These are phyloP conservation scores for Lentinus brumalis DNA, from an alignment of 768 basidiomycete genomes.

Conservation along the genomic window DNA sequence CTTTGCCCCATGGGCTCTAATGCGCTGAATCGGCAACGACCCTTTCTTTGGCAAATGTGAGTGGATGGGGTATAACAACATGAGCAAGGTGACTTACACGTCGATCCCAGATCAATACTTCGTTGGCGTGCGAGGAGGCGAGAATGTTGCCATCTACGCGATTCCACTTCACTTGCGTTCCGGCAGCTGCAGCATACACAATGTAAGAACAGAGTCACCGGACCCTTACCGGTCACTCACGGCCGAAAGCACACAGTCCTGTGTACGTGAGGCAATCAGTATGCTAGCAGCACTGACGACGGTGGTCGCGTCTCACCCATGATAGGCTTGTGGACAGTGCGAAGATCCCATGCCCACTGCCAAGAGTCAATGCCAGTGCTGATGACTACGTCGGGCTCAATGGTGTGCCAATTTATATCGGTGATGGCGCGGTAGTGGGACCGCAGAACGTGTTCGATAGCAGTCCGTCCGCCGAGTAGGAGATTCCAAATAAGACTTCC, in stretches of 20 bases:
- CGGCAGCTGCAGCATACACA: slow-evolving; percentile 55
- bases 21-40: slow-evolving; percentile 72
- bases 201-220: neutral
- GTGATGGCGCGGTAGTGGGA: slow-evolving; percentile 96
- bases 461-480: slow-evolving; percentile 67
- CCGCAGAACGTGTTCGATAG: slow-evolving; percentile 82
- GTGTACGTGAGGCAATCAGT: neutral
- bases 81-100: slow-evolving; percentile 53
- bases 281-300: neutral
- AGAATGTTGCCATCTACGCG: slow-evolving; percentile 81
- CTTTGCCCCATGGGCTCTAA: slow-evolving; percentile 84
- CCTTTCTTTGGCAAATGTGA: slow-evolving; percentile 67
- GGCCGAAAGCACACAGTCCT: slow-evolving; percentile 63
- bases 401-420: slow-evolving; percentile 96
- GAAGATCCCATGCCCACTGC: slow-evolving; percentile 93
- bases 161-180: slow-evolving; percentile 98
- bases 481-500: slow-evolving; percentile 91
- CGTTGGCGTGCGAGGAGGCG: slow-evolving; percentile 86
- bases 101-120: slow-evolving; percentile 93
- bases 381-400: slow-evolving; percentile 80
- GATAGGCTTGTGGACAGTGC: slow-evolving; percentile 56
- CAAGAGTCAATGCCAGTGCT: slow-evolving; percentile 94
- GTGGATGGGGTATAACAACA: neutral
- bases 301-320: slow-evolving; percentile 46
- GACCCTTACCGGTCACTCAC: slow-evolving; percentile 31